Percentiles rank a stretch among this genome's conserved stretches.
Conservation (phyloP, 2,329 filamentous ascomycete genomes). For the Neocatenulostroma microsporum region DNA sequence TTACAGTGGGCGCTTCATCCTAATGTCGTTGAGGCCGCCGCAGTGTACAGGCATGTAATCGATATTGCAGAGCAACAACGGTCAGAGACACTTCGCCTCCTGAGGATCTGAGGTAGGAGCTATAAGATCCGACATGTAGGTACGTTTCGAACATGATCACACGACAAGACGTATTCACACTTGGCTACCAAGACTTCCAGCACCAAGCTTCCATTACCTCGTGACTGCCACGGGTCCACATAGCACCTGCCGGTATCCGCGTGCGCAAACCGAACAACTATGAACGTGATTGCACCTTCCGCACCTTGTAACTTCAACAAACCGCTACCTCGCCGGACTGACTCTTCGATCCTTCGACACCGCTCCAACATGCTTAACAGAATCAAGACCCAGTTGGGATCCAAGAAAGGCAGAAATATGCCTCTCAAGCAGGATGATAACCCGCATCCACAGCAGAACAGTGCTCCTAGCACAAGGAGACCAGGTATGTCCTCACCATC, state of each 20-base stretch:
- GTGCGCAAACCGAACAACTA: slow-evolving; percentile 3
- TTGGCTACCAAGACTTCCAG: neutral
- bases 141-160: neutral
- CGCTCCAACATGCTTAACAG: slow-evolving; percentile 8
- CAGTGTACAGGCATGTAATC: too few species aligned
- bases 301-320: slow-evolving; percentile 1
- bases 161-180: neutral
- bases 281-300: neutral
- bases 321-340: slow-evolving; percentile 11
- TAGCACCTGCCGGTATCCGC: slow-evolving; percentile 2
- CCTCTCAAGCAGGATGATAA: slow-evolving; percentile 3
- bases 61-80: too few species aligned
- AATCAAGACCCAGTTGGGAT: slow-evolving; percentile 18
- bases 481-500: slow-evolving; percentile 13
- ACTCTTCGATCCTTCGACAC: slow-evolving; percentile 12
- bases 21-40: too few species aligned
- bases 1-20: too few species aligned
- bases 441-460: slow-evolving; percentile 15
- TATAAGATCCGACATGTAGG: neutral
- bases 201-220: neutral
- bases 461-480: slow-evolving; percentile 15
- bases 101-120: too few species aligned
- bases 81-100: too few species aligned
- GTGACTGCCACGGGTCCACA: too few species aligned
- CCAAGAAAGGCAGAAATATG: slow-evolving; percentile 9